A percentile compares a stretch with the other conserved stretches of the same genome.
phyloP scores from a whole-genome alignment of 345 rosid genomes.

The Euphorbia pulcherrima region DNA sequence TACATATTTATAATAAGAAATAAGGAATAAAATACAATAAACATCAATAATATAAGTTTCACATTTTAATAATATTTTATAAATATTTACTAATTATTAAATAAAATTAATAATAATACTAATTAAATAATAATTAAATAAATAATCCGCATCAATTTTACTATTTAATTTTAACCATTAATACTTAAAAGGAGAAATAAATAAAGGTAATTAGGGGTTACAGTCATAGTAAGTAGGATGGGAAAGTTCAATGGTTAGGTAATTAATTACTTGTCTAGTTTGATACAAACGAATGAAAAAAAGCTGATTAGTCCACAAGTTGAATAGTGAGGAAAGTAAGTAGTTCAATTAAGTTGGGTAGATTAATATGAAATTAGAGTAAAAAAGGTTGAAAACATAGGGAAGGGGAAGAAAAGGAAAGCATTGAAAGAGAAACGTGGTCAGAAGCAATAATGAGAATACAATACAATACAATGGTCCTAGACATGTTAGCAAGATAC shows the following conservation, averaged over 20 bases:
- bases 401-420: not conserved
- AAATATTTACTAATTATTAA: too few relatives aligned
- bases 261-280: not conserved
- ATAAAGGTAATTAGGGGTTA: too few relatives aligned
- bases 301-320: not conserved
- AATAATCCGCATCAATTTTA: too few relatives aligned
- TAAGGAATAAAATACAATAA: too few relatives aligned
- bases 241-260: not conserved
- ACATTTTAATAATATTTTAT: too few relatives aligned
- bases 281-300: not conserved
- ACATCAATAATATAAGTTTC: too few relatives aligned
- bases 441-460: not conserved
- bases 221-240: not conserved
- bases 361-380: not conserved
- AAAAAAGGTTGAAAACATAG: not conserved
- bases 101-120: too few relatives aligned
- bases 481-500: not conserved
- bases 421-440: not conserved
- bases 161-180: too few relatives aligned
- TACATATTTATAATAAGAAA: too few relatives aligned
- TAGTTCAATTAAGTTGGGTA: not conserved
- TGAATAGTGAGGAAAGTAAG: not conserved
- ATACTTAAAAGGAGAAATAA: too few relatives aligned
- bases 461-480: constrained; percentile 1
- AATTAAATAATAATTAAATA: too few relatives aligned